Evolutionary conservation across 2,329 filamentous ascomycete species (phyloP).

Genomic region (Pestalotiopsis sp.): DNA sequence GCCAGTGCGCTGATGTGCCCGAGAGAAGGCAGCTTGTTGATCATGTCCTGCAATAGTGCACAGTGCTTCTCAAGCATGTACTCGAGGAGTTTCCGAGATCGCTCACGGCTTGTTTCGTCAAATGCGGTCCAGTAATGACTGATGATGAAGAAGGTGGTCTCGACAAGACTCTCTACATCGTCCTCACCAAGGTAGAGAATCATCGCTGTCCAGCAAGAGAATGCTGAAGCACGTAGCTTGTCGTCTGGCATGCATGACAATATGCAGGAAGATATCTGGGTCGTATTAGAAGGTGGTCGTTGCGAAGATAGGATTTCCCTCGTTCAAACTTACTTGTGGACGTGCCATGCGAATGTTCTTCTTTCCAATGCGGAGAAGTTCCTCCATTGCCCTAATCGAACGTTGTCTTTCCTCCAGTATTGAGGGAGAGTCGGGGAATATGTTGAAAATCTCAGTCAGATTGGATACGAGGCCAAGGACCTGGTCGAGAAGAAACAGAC

Average conservation of each 20-base stretch:
- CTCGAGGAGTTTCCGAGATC: conserved; percentile 65
- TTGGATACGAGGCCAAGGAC: conserved; percentile 85
- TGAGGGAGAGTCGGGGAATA: conserved; percentile 56
- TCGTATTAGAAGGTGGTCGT: neutral
- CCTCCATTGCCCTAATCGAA: conserved; percentile 81
- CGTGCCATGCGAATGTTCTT: conserved; percentile 76
- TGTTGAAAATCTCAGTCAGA: conserved; percentile 79
- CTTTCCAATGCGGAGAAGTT: conserved; percentile 80
- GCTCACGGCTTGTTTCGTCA: conserved; percentile 58
- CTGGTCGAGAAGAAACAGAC: conserved; percentile 78
- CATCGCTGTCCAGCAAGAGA: conserved; percentile 83
- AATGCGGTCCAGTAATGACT: conserved; percentile 78
- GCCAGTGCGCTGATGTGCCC: conserved; percentile 69
- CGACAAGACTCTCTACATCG: conserved; percentile 78
- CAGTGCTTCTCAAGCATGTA: conserved; percentile 67
- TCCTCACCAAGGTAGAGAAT: conserved; percentile 74
- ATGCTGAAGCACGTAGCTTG: conserved; percentile 76
- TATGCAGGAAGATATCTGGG: conserved; percentile 85
- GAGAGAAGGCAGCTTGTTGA: conserved; percentile 79
- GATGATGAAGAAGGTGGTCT: conserved; percentile 88
- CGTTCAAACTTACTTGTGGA: conserved; percentile 67
- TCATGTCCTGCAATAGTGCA: conserved; percentile 63
- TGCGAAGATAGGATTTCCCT: neutral
- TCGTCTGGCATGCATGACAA: conserved; percentile 79
- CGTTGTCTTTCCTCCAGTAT: conserved; percentile 70